Evolutionary conservation across 352 stramenopile genomes (phyloP), one percentile per base, ranked within the genome.

Genomic region (Globisporangium parvum): DNA sequence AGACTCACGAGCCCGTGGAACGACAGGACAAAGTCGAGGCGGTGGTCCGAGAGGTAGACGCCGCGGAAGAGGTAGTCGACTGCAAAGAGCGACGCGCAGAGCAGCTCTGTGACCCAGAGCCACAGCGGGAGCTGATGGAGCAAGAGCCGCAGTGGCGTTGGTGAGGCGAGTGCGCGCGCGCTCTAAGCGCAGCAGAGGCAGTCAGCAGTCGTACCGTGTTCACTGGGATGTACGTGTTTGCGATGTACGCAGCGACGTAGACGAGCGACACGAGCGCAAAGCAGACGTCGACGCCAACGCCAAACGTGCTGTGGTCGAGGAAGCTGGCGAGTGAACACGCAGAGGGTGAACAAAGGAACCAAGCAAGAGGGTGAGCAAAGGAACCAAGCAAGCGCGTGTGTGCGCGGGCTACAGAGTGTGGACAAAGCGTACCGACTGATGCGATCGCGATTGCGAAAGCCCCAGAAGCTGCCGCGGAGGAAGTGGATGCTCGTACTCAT

Each of bases 271-370:
- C 48, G 10, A 81, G 44, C 12, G 75, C 73, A 51, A 92, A 71
- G 35, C 86, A 59, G 5, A 74, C 57, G 52, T 94, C 84, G n/a
- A 92, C 59, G 9, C 65, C 65, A 5, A 79, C 70, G 3, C 84
- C 84, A 51, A 94, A 75, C 35, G 75, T 66, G 35, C 84, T 89
- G 70, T 91, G 85, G 62, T 94, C 84, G 48, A 94, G 60, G 55
- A 87, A 85, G 0, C 39, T 57, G 18, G 20, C 31, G 17, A 44
- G n/a, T n/a, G 35, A 6, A 37, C 6, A 8, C 8, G 31, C 31
- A 8, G 1, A 8, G 10, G 31, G 8, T 37, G 31, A 37, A 37
- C n/a, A n/a, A n/a, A n/a, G n/a, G n/a, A n/a, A 11, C 31, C 23
- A 62, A 15, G 10, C 31, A 31, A 62, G 39, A n/a, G n/a, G n/a